phyloP scores from a whole-genome alignment of 345 rosid species.

The thale cress (Arabidopsis thaliana) region TAIR10.1 NC_003076.8:6076501-6077000 shows the following conservation, averaged over 20 bases:
- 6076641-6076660: constrained; percentile 11
- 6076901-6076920: constrained; percentile 8
- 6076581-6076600: constrained; percentile 30
- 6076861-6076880: constrained; percentile 23
- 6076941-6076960: constrained; percentile 43
- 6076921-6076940: constrained; percentile 24
- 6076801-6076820: no score
- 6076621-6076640: no score
- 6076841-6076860: no score
- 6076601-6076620: constrained; percentile 9
- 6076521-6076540: constrained; percentile 8
- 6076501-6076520: neutral
- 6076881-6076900: constrained; percentile 23
- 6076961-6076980: constrained; percentile 29
- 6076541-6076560: constrained; percentile 34
- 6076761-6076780: neutral
- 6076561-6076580: constrained; percentile 25
- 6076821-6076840: no score
- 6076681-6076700: neutral
- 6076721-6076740: constrained; percentile 15
- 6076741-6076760: constrained; percentile 35
- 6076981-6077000: constrained; percentile 22
- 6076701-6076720: neutral
- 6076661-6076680: constrained; percentile 39
- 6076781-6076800: no score